Conservation (phyloP, 192 early-diverging fungal genomes). For the Funneliformis geosporum region DNA sequence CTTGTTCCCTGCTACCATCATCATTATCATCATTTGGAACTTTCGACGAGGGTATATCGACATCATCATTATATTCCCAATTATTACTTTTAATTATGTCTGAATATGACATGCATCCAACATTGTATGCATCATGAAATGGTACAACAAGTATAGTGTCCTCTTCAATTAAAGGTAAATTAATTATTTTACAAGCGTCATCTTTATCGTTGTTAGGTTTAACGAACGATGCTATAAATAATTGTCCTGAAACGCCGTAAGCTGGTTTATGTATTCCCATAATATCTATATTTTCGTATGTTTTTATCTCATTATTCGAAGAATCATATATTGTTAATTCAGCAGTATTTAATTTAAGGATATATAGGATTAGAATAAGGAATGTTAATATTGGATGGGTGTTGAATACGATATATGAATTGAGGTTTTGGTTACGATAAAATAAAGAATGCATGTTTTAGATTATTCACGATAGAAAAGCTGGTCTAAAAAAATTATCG, state of each 20-base stretch:
- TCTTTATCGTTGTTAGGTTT: neutral
- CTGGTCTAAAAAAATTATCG: no score
- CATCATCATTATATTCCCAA: neutral
- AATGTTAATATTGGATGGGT: neutral
- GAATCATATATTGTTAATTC: neutral
- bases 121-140: neutral
- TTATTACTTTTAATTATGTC: neutral
- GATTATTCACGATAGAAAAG: no score
- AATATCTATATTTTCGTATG: neutral
- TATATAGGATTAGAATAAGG: neutral
- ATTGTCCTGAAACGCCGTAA: neutral
- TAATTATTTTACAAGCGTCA: neutral
- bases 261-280: neutral
- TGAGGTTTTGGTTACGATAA: no score
- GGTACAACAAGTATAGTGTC: neutral
- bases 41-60: no score
- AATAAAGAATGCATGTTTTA: no score
- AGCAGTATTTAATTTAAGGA: neutral
- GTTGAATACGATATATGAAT: no score
- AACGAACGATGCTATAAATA: neutral
- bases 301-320: neutral
- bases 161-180: neutral
- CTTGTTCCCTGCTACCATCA: no score
- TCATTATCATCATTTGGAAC: no score
- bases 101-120: neutral